Base-by-base conservation (phyloP, 306 rosid species). In the Cyamopsis tetragonoloba region DNA sequence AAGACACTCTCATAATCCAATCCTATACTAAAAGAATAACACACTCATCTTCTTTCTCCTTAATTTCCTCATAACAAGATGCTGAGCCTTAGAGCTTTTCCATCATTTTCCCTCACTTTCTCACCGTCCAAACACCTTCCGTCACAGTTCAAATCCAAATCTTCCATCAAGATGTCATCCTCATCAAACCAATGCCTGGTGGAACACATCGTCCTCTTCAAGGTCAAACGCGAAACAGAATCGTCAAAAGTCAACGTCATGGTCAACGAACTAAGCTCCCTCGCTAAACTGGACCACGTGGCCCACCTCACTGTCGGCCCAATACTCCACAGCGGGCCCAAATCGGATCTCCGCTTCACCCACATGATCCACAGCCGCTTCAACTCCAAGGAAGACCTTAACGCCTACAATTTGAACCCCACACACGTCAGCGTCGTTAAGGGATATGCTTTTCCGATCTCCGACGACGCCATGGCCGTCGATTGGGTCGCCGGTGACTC, bases 341-440 rank as follows among this genome's bases (percentile, higher is more conserved):
- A 49, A 0, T 30, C 43, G 9, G 39, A 31, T 2, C 54, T 72
- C n/a, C 6, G 62, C 10, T 91, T 85, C 79, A 91, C 91, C 4
- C 91, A 91, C 80, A 43, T 85, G 70, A 84, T 91, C 35, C 96
- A 91, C 24, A 85, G 88, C 80, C 91, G 91, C 38, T 91, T 83
- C 74, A 56, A 2, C 18, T 70, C 95, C 71, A 78, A 72, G 24
- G 89, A 85, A 6, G 73, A 78, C 39, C 93, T 91, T 9, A 37
- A 43, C 37, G 23, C 72, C 44, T 85, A 86, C 38, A 41, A 68
- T 0, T 84, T 44, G 0, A 86, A 88, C 32, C 87, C 95, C 0
- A 37, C 2, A 42, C 97, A 88, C 50, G 4, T 85, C 0, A 22
- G 22, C 68, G 85, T 73, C 0, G 97, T 83, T 28, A 81, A 67